Percentiles rank a stretch among this genome's conserved stretches.
These are phyloP conservation scores for Penicillium sp. DNA, from an alignment of 2,329 filamentous ascomycete species.

Conservation along the genomic window DNA sequence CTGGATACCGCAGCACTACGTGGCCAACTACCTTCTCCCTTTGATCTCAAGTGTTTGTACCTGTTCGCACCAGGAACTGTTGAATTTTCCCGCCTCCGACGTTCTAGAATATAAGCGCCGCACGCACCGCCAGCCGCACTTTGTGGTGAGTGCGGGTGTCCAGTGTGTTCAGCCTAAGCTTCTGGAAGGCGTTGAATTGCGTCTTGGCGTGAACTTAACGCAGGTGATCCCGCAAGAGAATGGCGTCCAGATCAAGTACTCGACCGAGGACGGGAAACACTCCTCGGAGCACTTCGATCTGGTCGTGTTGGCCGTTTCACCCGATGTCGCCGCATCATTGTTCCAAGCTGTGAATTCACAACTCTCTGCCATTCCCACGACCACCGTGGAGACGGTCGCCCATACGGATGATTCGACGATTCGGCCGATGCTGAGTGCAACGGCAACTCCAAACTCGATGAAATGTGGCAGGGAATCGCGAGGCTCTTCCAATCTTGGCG, in stretches of 20 bases:
- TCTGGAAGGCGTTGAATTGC: slow-evolving; percentile 46
- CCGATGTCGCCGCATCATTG: slow-evolving; percentile 55
- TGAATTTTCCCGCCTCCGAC: slow-evolving; percentile 59
- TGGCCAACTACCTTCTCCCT: slow-evolving; percentile 57
- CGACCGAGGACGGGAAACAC: slow-evolving; percentile 19
- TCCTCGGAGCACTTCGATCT: slow-evolving; percentile 51
- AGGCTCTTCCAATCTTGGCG: slow-evolving; percentile 5
- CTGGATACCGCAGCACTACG: slow-evolving; percentile 53
- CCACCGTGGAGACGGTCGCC: slow-evolving; percentile 54
- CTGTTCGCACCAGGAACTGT: slow-evolving; percentile 56
- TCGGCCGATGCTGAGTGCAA: slow-evolving; percentile 17
- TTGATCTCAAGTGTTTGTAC: slow-evolving; percentile 60
- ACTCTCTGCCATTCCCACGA: slow-evolving; percentile 54
- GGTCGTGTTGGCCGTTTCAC: slow-evolving; percentile 60
- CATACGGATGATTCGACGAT: slow-evolving; percentile 40
- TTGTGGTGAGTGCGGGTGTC: slow-evolving; percentile 56
- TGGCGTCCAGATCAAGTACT: slow-evolving; percentile 10
- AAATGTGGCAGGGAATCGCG: slow-evolving; percentile 1
- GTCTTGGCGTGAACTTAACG: slow-evolving; percentile 40
- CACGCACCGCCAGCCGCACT: slow-evolving; percentile 55
- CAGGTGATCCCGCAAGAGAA: slow-evolving; percentile 19
- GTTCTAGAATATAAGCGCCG: slow-evolving; percentile 55
- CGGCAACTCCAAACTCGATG: slow-evolving; percentile 7
- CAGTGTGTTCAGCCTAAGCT: slow-evolving; percentile 55
- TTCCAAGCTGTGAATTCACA: slow-evolving; percentile 49